A percentile compares a stretch with the other conserved stretches of the same genome.
phyloP scores from a whole-genome alignment of 1,284 basidiomycete genomes.

The Moesziomyces antarcticus region DNA sequence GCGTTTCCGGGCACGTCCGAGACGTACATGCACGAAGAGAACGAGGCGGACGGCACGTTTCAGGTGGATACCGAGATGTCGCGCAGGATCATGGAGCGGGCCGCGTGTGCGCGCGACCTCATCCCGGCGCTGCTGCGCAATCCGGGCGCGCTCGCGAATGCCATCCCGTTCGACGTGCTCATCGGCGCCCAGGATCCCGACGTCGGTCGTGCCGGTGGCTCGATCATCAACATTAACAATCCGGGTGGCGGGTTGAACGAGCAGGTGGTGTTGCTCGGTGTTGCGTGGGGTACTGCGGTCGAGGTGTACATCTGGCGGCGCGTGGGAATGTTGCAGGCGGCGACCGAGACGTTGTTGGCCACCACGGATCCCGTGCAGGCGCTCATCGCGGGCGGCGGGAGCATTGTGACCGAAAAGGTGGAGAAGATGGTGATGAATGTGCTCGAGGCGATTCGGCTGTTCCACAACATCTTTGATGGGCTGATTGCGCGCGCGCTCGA shows the following conservation, averaged over 20 bases:
- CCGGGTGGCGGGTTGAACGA: slow-evolving; percentile 46
- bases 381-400: slow-evolving; percentile 25
- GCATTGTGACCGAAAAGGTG: slow-evolving; percentile 28
- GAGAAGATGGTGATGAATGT: slow-evolving; percentile 53
- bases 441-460: slow-evolving; percentile 37
- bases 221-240: slow-evolving; percentile 46
- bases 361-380: slow-evolving; percentile 25
- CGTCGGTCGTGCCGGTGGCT: slow-evolving; percentile 5
- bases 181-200: slow-evolving; percentile 38
- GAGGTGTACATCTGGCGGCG: slow-evolving; percentile 53
- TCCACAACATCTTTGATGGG: slow-evolving; percentile 48
- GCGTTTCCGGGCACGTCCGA: slow-evolving; percentile 45
- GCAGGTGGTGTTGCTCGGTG: slow-evolving; percentile 43
- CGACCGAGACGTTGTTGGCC: slow-evolving; percentile 15
- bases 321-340: slow-evolving; percentile 33
- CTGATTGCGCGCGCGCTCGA: slow-evolving; percentile 37
- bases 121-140: slow-evolving; percentile 45
- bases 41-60: slow-evolving; percentile 29
- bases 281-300: slow-evolving; percentile 51
- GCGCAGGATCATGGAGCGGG: slow-evolving; percentile 45
- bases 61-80: slow-evolving; percentile 51
- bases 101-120: slow-evolving; percentile 42
- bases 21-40: slow-evolving; percentile 44
- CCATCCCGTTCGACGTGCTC: slow-evolving; percentile 42
- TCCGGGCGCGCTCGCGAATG: slow-evolving; percentile 41